A percentile compares a stretch with the other conserved stretches of the same genome.
These are phyloP conservation scores for Helotiales sp. DNA, from an alignment of 2,329 filamentous ascomycete genomes.

Conservation along the genomic window DNA sequence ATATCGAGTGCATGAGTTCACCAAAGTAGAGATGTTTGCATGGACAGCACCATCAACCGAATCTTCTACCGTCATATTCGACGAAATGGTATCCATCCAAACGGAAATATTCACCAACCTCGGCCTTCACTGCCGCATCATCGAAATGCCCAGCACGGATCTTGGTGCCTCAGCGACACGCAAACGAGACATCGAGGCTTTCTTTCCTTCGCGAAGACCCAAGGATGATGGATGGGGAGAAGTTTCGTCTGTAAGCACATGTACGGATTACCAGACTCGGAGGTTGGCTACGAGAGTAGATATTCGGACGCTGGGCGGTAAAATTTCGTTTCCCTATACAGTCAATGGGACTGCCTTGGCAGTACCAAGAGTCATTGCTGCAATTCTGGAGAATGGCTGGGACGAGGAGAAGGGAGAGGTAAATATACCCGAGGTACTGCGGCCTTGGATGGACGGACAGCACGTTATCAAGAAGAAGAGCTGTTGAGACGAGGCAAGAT, in stretches of 20 bases:
- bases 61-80: slow-evolving; percentile 65
- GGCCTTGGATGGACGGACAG: slow-evolving; percentile 82
- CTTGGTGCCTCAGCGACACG: slow-evolving; percentile 85
- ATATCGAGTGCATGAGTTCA: slow-evolving; percentile 98
- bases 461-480: slow-evolving; percentile 57
- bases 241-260: slow-evolving; percentile 87
- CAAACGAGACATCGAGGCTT: slow-evolving; percentile 93
- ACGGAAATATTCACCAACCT: slow-evolving; percentile 79
- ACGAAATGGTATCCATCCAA: slow-evolving; percentile 87
- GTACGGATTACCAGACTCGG: slow-evolving; percentile 91
- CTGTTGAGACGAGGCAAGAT: not conserved
- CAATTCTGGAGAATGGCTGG: slow-evolving; percentile 90
- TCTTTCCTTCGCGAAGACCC: slow-evolving; percentile 79
- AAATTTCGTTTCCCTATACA: slow-evolving; percentile 80
- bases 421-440: slow-evolving; percentile 76
- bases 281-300: slow-evolving; percentile 78
- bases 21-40: slow-evolving; percentile 96
- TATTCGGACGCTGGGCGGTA: slow-evolving; percentile 52
- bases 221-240: slow-evolving; percentile 85
- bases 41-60: slow-evolving; percentile 72
- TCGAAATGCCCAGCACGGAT: slow-evolving; percentile 90
- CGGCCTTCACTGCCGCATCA: slow-evolving; percentile 81
- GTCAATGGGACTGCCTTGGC: slow-evolving; percentile 94
- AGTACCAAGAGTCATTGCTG: slow-evolving; percentile 86
- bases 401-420: slow-evolving; percentile 71